phyloP scores from a whole-genome alignment of 169 alveolate species.

The Theileria parva region DNA sequence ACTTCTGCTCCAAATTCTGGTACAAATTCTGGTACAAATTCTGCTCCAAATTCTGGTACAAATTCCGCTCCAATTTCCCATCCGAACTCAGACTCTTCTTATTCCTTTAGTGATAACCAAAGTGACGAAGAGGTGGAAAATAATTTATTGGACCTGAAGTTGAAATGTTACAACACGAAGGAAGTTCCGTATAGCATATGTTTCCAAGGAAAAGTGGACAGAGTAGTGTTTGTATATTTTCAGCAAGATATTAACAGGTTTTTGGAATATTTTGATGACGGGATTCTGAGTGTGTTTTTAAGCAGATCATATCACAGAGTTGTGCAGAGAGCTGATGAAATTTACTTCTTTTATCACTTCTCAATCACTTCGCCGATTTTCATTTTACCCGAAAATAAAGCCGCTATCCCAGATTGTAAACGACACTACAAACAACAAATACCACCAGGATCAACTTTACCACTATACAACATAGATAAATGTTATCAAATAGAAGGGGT shows the following conservation, averaged over 20 bases:
- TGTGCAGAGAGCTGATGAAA: constrained; percentile 78
- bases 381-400: constrained; percentile 72
- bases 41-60: neutral
- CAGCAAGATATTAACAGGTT: constrained; percentile 76
- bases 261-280: constrained; percentile 81
- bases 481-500: neutral
- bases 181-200: constrained; percentile 67
- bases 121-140: constrained; percentile 1
- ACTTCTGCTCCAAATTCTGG: neutral
- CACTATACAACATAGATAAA: neutral
- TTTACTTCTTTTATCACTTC: constrained; percentile 63
- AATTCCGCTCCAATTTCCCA: neutral
- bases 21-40: neutral
- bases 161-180: constrained; percentile 47
- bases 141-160: constrained; percentile 27
- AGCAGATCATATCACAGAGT: constrained; percentile 81
- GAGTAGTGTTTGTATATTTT: constrained; percentile 71
- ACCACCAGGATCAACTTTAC: constrained; percentile 17
- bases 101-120: neutral
- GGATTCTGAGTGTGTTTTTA: constrained; percentile 80
- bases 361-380: constrained; percentile 68
- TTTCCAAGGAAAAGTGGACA: constrained; percentile 65
- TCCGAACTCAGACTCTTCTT: neutral
- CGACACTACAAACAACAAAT: neutral
- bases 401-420: constrained; percentile 40